Conservation (phyloP, 1,284 basidiomycete genomes). For the Neonothopanus nambi region DNA sequence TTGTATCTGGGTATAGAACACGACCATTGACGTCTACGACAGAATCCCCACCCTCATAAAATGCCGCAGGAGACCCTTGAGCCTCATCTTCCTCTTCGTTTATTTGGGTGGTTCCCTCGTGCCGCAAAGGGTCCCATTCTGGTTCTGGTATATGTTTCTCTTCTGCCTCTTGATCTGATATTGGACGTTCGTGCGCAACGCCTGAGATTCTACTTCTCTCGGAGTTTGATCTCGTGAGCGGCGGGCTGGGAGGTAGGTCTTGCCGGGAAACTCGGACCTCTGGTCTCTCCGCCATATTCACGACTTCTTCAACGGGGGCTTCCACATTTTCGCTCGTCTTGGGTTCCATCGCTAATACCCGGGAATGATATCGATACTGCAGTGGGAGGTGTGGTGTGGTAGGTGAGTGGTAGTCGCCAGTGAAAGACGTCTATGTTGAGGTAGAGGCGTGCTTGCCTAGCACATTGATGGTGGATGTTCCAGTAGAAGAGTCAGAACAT, state of each 20-base stretch:
- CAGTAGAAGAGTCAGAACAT: too few species aligned
- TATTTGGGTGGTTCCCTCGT: neutral
- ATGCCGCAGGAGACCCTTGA: neutral
- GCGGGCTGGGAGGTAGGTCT: conserved; percentile 6
- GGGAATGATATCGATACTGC: too few species aligned
- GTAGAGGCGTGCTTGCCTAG: too few species aligned
- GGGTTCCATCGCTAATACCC: too few species aligned
- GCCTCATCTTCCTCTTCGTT: neutral
- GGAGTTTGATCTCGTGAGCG: conserved; percentile 8
- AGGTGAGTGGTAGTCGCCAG: too few species aligned
- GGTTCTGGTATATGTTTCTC: neutral
- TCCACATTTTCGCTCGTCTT: too few species aligned
- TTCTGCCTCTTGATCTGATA: too few species aligned
- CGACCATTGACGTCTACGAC: conserved; percentile 11
- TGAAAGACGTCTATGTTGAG: too few species aligned
- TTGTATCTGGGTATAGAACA: neutral
- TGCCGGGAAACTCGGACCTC: conserved; percentile 3
- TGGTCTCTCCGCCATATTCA: neutral
- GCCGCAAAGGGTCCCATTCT: conserved; percentile 9
- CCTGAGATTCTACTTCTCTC: neutral
- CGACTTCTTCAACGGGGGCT: neutral
- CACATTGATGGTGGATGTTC: too few species aligned
- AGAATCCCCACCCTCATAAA: conserved; percentile 11
- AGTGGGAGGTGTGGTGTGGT: too few species aligned
- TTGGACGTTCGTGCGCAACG: neutral